phyloP scores from a whole-genome alignment of 495 filamentous ascomycete species.

The Lophiotrema nucula region DNA sequence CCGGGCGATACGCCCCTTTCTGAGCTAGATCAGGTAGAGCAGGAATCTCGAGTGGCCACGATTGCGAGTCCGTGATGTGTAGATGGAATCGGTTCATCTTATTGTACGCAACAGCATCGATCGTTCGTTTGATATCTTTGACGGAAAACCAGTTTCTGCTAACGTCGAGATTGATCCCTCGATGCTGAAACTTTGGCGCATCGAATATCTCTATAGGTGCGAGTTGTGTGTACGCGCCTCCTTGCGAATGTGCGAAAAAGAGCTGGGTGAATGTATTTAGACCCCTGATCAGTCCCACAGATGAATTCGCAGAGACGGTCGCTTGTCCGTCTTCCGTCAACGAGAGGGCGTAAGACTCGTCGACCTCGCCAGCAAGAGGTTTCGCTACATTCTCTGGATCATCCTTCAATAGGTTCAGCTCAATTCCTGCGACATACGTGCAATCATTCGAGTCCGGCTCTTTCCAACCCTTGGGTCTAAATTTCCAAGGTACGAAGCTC shows the following conservation, averaged over 20 bases:
- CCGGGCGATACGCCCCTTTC: constrained; percentile 65
- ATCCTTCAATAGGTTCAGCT: constrained; percentile 56
- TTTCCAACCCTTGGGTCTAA: constrained; percentile 57
- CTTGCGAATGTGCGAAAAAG: constrained; percentile 64
- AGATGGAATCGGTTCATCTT: constrained; percentile 79
- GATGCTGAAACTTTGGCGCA: constrained; percentile 64
- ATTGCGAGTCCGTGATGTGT: constrained; percentile 78
- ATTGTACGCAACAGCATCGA: constrained; percentile 70
- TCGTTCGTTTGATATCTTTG: constrained; percentile 61
- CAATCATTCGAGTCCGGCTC: constrained; percentile 55
- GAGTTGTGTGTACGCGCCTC: constrained; percentile 59
- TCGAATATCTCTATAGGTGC: constrained; percentile 69
- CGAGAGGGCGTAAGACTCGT: constrained; percentile 70
- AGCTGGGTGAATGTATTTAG: constrained; percentile 72
- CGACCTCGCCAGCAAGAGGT: constrained; percentile 59
- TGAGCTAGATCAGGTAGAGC: constrained; percentile 64
- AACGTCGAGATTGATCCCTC: constrained; percentile 73
- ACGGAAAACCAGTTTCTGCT: constrained; percentile 64
- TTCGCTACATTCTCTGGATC: constrained; percentile 57
- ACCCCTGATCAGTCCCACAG: constrained; percentile 64
- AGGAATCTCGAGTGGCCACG: constrained; percentile 79
- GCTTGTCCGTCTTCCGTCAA: constrained; percentile 54
- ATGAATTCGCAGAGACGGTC: constrained; percentile 60
- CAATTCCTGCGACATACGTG: constrained; percentile 53
- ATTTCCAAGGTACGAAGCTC: constrained; percentile 73